Evolutionary conservation across 176 grass and related monocot species (phyloP).

Genomic region (Pharus latifolius): DNA sequence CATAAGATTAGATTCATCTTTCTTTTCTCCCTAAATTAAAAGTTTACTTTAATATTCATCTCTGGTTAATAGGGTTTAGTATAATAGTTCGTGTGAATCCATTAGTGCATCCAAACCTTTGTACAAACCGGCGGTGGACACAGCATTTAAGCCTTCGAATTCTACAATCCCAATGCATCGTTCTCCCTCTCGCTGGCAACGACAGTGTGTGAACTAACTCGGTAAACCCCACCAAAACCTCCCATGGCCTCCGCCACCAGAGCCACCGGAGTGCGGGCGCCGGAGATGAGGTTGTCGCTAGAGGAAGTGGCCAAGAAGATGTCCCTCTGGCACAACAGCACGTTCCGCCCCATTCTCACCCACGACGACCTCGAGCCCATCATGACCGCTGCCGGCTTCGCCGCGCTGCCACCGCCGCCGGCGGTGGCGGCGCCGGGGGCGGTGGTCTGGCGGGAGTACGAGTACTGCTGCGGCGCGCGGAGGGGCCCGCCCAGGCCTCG

Average conservation of each 20-base stretch:
- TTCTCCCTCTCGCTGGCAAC: too few relatives aligned
- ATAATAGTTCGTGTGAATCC: too few relatives aligned
- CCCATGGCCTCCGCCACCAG: constrained; percentile 19
- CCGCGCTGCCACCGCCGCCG: neutral
- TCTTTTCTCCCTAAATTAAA: too few relatives aligned
- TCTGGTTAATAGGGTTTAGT: too few relatives aligned
- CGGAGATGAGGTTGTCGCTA: constrained; percentile 36
- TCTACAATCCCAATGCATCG: too few relatives aligned
- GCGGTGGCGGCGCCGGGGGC: neutral
- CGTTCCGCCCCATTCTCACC: constrained; percentile 83
- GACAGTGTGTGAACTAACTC: too few relatives aligned
- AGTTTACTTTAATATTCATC: too few relatives aligned
- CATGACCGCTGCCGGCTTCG: constrained; percentile 59
- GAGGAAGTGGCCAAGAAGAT: constrained; percentile 98
- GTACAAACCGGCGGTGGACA: too few relatives aligned
- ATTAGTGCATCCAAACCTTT: too few relatives aligned
- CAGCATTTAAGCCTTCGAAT: too few relatives aligned
- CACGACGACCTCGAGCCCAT: constrained; percentile 93
- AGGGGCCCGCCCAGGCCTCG: constrained; percentile 43
- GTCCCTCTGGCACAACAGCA: constrained; percentile 79
- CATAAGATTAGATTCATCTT: too few relatives aligned
- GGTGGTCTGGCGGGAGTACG: constrained; percentile 74
- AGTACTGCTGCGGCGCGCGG: constrained; percentile 33
- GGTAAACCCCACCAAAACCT: constrained; percentile 27
- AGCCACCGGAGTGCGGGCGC: neutral